These are phyloP conservation scores for Scenedesmus sp. DNA, from an alignment of 163 green algal species.

Conservation along the genomic window DNA sequence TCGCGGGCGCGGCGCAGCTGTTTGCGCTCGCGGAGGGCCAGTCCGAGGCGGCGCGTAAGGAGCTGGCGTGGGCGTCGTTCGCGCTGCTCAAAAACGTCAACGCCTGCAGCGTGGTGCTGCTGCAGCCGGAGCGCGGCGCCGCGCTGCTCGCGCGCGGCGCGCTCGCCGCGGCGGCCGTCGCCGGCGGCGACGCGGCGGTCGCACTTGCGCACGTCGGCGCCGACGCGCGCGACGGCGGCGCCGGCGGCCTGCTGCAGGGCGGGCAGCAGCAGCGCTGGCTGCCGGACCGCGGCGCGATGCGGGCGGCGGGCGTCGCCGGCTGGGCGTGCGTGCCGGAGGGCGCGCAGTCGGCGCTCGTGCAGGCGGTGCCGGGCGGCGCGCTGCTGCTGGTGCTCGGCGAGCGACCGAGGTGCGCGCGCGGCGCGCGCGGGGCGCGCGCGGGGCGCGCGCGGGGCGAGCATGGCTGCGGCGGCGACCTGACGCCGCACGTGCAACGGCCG, in stretches of 20 bases:
- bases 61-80: slow-evolving; percentile 88
- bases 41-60: slow-evolving; percentile 39
- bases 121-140: slow-evolving; percentile 22
- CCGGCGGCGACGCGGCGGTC: not conserved
- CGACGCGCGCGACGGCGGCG: not conserved
- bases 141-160: slow-evolving; percentile 69
- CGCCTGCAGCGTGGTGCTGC: slow-evolving; percentile 70
- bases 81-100: slow-evolving; percentile 89
- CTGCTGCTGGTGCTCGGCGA: slow-evolving; percentile 37
- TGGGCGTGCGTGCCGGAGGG: slow-evolving; percentile 52
- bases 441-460: too few species aligned
- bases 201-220: slow-evolving; percentile 44
- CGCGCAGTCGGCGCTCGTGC: slow-evolving; percentile 51
- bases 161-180: slow-evolving; percentile 45
- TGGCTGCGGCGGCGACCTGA: too few species aligned
- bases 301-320: slow-evolving; percentile 15
- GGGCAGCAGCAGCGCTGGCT: slow-evolving; percentile 46
- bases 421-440: too few species aligned
- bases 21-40: slow-evolving; percentile 52
- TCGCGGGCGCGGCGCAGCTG: slow-evolving; percentile 61
- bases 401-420: not conserved
- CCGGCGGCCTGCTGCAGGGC: not conserved
- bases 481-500: too few species aligned
- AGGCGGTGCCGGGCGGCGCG: slow-evolving; percentile 12
- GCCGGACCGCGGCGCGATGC: slow-evolving; percentile 45